Evolutionary conservation across 768 basidiomycete genomes (phyloP).

Genomic region (Boletus reticulatus): DNA sequence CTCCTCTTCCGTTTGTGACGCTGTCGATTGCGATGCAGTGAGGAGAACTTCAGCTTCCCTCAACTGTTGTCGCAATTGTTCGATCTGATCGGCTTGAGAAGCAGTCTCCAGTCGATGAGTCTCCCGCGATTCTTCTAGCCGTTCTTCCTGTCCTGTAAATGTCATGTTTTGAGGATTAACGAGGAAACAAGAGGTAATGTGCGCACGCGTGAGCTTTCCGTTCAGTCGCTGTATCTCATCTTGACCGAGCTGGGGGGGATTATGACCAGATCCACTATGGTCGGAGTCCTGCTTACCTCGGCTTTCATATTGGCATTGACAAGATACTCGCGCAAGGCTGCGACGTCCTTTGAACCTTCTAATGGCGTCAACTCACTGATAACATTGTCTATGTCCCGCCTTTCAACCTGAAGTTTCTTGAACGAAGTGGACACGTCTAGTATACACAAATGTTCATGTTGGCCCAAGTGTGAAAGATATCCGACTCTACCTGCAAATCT

Average conservation of each 20-base stretch:
- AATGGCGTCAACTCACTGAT: slow-evolving; percentile 72
- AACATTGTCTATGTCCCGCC: slow-evolving; percentile 61
- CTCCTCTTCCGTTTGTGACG: slow-evolving; percentile 48
- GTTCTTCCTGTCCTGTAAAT: slow-evolving; percentile 73
- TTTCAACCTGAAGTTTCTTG: slow-evolving; percentile 72
- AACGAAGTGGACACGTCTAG: slow-evolving; percentile 80
- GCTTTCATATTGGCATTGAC: slow-evolving; percentile 61
- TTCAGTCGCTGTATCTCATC: slow-evolving; percentile 79
- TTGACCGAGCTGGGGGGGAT: slow-evolving; percentile 51
- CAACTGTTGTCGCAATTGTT: slow-evolving; percentile 65
- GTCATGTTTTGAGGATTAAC: slow-evolving; percentile 2
- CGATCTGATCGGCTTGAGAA: slow-evolving; percentile 77
- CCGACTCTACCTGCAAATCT: slow-evolving; percentile 61
- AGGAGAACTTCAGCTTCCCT: slow-evolving; percentile 70
- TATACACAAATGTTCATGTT: slow-evolving; percentile 4
- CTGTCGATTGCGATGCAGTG: slow-evolving; percentile 50
- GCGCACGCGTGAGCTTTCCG: slow-evolving; percentile 69
- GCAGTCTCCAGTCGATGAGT: slow-evolving; percentile 76
- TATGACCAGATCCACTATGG: not conserved
- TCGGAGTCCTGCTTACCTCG: slow-evolving; percentile 49
- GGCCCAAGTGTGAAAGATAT: not conserved
- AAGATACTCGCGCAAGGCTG: slow-evolving; percentile 73
- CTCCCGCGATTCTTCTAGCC: slow-evolving; percentile 80
- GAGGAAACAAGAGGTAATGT: not conserved
- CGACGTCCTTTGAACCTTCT: slow-evolving; percentile 58